Evolutionary conservation across 2,329 filamentous ascomycete genomes (phyloP).

Genomic region (Sarocladiaceae sp.): DNA sequence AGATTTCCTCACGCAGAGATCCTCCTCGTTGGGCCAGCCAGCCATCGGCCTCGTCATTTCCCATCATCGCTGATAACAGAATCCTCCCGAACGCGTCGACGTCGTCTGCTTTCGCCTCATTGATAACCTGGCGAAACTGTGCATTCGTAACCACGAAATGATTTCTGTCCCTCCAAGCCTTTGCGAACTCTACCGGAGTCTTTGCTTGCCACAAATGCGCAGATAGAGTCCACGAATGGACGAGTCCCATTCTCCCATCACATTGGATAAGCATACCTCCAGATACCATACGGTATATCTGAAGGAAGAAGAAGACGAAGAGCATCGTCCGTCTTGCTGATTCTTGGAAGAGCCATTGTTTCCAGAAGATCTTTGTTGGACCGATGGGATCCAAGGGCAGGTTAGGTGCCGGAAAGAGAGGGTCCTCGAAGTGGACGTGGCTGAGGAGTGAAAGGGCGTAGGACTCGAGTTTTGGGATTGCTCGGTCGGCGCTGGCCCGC

Average conservation of each 20-base stretch:
- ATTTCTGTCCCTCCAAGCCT: slow-evolving; percentile 30
- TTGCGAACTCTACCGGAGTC: slow-evolving; percentile 31
- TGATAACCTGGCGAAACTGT: slow-evolving; percentile 21
- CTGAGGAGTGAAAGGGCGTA: slow-evolving; percentile 27
- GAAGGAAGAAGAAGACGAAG: slow-evolving; percentile 40
- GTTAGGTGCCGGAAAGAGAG: slow-evolving; percentile 9
- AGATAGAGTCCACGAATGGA: slow-evolving; percentile 35
- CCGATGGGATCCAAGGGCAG: slow-evolving; percentile 32
- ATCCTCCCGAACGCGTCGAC: slow-evolving; percentile 39
- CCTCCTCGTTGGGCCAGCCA: slow-evolving; percentile 26
- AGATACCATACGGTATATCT: slow-evolving; percentile 30
- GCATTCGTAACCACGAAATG: slow-evolving; percentile 30
- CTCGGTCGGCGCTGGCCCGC: slow-evolving; percentile 32
- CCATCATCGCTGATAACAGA: slow-evolving; percentile 21
- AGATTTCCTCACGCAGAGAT: slow-evolving; percentile 8
- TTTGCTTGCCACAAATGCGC: slow-evolving; percentile 32
- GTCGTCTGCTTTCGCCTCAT: slow-evolving; percentile 33
- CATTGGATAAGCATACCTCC: slow-evolving; percentile 21
- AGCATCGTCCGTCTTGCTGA: slow-evolving; percentile 48
- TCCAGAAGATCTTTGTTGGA: slow-evolving; percentile 42
- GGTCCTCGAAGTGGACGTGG: slow-evolving; percentile 24
- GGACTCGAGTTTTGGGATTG: slow-evolving; percentile 27
- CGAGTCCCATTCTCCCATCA: slow-evolving; percentile 23
- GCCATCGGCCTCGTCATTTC: slow-evolving; percentile 23
- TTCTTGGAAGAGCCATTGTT: slow-evolving; percentile 48